phyloP scores from a whole-genome alignment of 2,329 filamentous ascomycete genomes.

The Zymoseptoria pseudotritici region DNA sequence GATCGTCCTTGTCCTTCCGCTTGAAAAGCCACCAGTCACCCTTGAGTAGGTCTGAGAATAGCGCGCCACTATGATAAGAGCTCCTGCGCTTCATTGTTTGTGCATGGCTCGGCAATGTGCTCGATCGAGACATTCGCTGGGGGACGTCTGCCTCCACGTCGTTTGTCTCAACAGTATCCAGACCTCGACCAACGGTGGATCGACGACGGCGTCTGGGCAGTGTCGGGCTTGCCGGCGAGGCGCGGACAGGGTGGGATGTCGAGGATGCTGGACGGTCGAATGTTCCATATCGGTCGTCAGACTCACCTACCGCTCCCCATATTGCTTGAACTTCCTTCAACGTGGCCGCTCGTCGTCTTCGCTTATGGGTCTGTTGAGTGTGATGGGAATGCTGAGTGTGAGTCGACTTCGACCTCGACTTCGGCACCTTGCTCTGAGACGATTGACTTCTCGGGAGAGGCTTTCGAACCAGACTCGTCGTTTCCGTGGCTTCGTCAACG shows the following conservation, averaged over 20 bases:
- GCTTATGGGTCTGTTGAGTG: constrained; percentile 9
- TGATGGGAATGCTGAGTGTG: not conserved
- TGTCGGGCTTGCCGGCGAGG: constrained; percentile 10
- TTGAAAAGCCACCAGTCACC: constrained; percentile 24
- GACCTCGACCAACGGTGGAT: constrained; percentile 13
- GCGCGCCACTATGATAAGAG: constrained; percentile 20
- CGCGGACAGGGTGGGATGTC: constrained; percentile 3
- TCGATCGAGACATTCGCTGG: constrained; percentile 11
- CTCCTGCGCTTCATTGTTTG: constrained; percentile 12
- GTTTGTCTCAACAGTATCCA: constrained; percentile 4
- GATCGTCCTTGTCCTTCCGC: constrained; percentile 15
- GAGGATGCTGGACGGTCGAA: constrained; percentile 14
- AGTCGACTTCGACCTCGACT: not conserved
- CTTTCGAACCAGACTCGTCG: constrained; percentile 17
- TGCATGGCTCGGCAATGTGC: constrained; percentile 14
- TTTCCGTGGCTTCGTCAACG: constrained; percentile 15
- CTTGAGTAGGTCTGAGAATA: constrained; percentile 27
- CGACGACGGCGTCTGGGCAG: constrained; percentile 12
- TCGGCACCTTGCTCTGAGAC: constrained; percentile 7
- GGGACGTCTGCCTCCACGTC: constrained; percentile 4
- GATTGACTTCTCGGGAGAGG: constrained; percentile 11
- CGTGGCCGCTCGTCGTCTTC: constrained; percentile 26
- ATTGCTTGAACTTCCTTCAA: constrained; percentile 27
- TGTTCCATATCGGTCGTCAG: constrained; percentile 20
- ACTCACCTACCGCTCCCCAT: constrained; percentile 27